Evolutionary conservation across 345 rosid species (phyloP).

Genomic region (Cardamine chenopodiifolia): DNA sequence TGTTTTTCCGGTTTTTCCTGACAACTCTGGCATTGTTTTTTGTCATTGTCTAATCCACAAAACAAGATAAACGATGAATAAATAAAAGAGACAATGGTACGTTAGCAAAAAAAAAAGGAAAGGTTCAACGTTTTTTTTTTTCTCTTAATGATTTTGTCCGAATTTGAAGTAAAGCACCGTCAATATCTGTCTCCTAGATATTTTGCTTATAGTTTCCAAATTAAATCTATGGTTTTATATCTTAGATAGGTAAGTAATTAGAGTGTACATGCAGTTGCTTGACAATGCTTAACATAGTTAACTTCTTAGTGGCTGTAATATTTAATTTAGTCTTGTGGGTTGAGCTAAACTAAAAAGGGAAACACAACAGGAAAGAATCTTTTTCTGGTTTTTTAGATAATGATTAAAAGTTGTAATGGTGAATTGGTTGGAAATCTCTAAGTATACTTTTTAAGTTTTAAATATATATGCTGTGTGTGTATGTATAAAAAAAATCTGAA

Average conservation of each 20-base stretch:
- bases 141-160: slow-evolving; percentile 22
- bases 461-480: slow-evolving; percentile 2
- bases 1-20: slow-evolving; percentile 1
- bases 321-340: background rate
- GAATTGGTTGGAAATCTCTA: slow-evolving; percentile 37
- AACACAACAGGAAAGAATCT: slow-evolving; percentile 34
- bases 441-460: background rate
- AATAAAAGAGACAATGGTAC: background rate
- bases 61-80: slow-evolving; percentile 3
- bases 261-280: background rate
- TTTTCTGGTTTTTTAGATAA: slow-evolving; percentile 14
- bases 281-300: background rate
- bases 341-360: background rate
- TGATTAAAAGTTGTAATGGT: slow-evolving; percentile 35
- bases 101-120: background rate
- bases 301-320: background rate
- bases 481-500: slow-evolving; percentile 34
- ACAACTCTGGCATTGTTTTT: slow-evolving; percentile 14
- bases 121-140: background rate
- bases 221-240: background rate
- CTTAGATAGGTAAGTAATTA: background rate
- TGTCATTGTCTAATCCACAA: slow-evolving; percentile 28
- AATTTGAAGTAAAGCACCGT: slow-evolving; percentile 32
- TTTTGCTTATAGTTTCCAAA: slow-evolving; percentile 21
- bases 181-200: slow-evolving; percentile 34